Evolutionary conservation across 257 asterid species (phyloP), one percentile per base, ranked within the genome.

Genomic region (Oldenlandia corymbosa): DNA sequence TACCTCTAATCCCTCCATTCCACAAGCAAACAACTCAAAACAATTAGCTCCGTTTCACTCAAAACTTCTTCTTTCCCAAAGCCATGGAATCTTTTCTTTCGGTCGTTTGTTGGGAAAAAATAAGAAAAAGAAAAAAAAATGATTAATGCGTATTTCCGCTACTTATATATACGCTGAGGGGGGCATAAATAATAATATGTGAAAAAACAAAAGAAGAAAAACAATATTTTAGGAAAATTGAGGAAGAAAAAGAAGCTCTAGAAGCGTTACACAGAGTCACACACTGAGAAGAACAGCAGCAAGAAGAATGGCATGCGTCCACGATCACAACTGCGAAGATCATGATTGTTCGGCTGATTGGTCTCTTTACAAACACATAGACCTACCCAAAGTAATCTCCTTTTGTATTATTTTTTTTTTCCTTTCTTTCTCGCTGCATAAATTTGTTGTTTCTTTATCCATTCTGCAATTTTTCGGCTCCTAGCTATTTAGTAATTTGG

Each of bases 311-410:
- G 89, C 97, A 7, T 92, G 98, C 76, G 46, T 85, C 64, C 98
- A 92, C 81, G 98, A 92, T 83, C 97, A 92, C 85, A 86, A 92
- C 83, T 92, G 97, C 85, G 95, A 83, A 65, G 98, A 92, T 45
- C 92, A 88, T 80, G 88, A 86, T 68, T 88, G 98, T 73, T 92
- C 97, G 59, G 58, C 98, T 56, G 87, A 84, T 66, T 92, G 95
- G 95, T 82, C 95, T 78, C 97, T 92, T 53, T 88, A 86, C 91
- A 82, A 92, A 71, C 91, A 87, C 69, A 79, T 92, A 10, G 98
- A 92, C 71, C 80, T 92, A 73, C 57, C 95, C 43, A 92, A 85
- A 96, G 98, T 91, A 41, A 6, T 42, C 28, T 48, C 62, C 20
- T 31, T 56, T 36, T 49, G 28, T n/a, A n/a, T n/a, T n/a, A n/a